Conservation (phyloP, 805 yeast species). For the Candida rishiriensis region DNA sequence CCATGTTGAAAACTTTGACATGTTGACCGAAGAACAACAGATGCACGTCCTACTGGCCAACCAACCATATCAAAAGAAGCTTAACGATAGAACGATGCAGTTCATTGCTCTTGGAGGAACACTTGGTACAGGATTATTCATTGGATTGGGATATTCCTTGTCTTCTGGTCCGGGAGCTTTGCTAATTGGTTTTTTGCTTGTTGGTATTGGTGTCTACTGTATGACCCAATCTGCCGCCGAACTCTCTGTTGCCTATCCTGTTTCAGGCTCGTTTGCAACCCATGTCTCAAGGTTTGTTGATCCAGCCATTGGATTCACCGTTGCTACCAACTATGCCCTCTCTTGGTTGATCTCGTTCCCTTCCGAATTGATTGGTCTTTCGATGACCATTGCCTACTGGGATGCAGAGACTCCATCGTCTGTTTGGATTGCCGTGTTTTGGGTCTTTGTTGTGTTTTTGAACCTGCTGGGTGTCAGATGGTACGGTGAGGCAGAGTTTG, state of each 20-base stretch:
- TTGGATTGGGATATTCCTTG: conserved; percentile 57
- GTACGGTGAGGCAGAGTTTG: conserved; percentile 55
- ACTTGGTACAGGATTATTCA: conserved; percentile 71
- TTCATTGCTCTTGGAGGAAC: conserved; percentile 76
- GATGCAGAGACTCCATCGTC: conserved; percentile 46
- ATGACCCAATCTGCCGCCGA: conserved; percentile 43
- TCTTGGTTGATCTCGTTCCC: conserved; percentile 57
- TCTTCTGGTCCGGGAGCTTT: conserved; percentile 27
- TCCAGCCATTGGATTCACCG: conserved; percentile 52
- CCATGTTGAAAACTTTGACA: neutral
- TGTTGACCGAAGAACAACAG: conserved; percentile 5
- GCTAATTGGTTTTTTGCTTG: conserved; percentile 12
- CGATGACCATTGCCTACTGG: conserved; percentile 58
- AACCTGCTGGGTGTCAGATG: conserved; percentile 51
- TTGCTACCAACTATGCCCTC: conserved; percentile 49
- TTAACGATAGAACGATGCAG: conserved; percentile 55
- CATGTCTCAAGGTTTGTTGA: conserved; percentile 44
- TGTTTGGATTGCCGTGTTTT: conserved; percentile 58
- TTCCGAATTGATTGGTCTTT: conserved; percentile 55
- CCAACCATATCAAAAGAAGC: conserved; percentile 26
- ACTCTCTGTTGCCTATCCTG: conserved; percentile 48
- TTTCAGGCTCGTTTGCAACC: conserved; percentile 48
- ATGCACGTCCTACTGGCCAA: conserved; percentile 7
- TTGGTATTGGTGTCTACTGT: conserved; percentile 25
- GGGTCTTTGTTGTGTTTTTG: conserved; percentile 40